phyloP scores from a whole-genome alignment of 768 basidiomycete genomes.

The Austroboletus festivus region DNA sequence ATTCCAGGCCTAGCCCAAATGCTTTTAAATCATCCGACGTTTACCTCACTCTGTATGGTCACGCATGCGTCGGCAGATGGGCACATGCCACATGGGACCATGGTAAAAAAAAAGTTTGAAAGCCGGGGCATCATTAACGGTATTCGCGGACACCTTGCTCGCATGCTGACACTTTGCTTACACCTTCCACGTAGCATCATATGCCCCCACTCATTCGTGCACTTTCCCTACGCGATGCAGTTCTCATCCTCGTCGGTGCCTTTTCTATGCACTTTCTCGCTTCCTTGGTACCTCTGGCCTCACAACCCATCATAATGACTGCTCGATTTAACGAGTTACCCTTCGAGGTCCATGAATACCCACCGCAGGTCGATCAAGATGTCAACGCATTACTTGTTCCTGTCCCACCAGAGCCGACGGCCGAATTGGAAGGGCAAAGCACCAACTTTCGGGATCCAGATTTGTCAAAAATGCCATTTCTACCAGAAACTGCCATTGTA shows the following conservation, averaged over 20 bases:
- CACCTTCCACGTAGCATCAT: slow-evolving; percentile 10
- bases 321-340: slow-evolving; percentile 12
- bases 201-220: slow-evolving; percentile 39
- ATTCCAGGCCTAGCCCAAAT: neutral
- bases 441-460: neutral
- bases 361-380: slow-evolving; percentile 4
- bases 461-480: slow-evolving; percentile 8
- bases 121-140: neutral
- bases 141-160: neutral
- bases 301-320: slow-evolving; percentile 34
- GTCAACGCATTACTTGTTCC: slow-evolving; percentile 1
- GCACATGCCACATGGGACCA: neutral
- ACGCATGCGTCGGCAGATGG: neutral
- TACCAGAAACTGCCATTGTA: slow-evolving; percentile 56
- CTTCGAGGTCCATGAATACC: neutral
- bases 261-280: slow-evolving; percentile 53
- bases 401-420: neutral
- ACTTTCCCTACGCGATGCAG: slow-evolving; percentile 53
- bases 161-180: neutral
- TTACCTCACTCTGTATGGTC: neutral
- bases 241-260: slow-evolving; percentile 59
- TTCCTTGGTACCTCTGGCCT: slow-evolving; percentile 33
- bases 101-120: neutral
- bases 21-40: neutral
- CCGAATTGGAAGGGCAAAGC: neutral